Evolutionary conservation across 1,284 basidiomycete species (phyloP).

Genomic region (Ustilago hordei): DNA sequence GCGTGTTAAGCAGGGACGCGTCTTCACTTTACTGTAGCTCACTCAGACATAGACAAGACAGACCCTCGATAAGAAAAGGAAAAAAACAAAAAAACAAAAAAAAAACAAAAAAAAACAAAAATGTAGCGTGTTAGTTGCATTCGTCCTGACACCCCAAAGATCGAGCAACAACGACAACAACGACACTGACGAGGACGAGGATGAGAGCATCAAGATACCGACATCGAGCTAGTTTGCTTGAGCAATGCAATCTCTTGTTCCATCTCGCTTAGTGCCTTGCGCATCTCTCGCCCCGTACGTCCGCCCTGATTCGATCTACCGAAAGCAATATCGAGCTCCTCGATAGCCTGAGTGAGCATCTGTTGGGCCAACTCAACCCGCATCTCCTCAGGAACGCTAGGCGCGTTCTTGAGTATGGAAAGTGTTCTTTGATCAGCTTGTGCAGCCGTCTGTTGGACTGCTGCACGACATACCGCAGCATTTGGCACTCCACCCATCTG

Average conservation of each 20-base stretch:
- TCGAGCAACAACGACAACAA: background rate
- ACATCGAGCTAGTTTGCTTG: constrained; percentile 28
- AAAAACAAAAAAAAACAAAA: background rate
- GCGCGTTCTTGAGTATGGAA: constrained; percentile 34
- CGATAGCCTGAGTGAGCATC: constrained; percentile 49
- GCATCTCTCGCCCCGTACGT: constrained; percentile 25
- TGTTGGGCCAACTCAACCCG: constrained; percentile 40
- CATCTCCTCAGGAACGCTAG: constrained; percentile 31
- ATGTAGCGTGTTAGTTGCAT: background rate
- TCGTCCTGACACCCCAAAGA: background rate
- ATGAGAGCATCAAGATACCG: constrained; percentile 21
- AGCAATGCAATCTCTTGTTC: constrained; percentile 36
- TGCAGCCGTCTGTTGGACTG: constrained; percentile 19
- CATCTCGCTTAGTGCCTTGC: constrained; percentile 31
- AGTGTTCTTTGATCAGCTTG: constrained; percentile 19
- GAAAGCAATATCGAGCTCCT: constrained; percentile 52
- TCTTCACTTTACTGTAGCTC: constrained; percentile 7
- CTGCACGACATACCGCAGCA: constrained; percentile 22
- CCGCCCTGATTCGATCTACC: constrained; percentile 49
- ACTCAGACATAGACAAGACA: background rate
- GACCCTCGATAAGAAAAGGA: background rate
- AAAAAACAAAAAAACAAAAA: background rate
- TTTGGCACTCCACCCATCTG: background rate
- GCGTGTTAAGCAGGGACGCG: constrained; percentile 40
- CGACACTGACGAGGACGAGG: background rate